Evolutionary conservation across 2,329 filamentous ascomycete genomes (phyloP), one percentile per base, ranked within the genome.

Genomic region (Orbilia quercus): DNA sequence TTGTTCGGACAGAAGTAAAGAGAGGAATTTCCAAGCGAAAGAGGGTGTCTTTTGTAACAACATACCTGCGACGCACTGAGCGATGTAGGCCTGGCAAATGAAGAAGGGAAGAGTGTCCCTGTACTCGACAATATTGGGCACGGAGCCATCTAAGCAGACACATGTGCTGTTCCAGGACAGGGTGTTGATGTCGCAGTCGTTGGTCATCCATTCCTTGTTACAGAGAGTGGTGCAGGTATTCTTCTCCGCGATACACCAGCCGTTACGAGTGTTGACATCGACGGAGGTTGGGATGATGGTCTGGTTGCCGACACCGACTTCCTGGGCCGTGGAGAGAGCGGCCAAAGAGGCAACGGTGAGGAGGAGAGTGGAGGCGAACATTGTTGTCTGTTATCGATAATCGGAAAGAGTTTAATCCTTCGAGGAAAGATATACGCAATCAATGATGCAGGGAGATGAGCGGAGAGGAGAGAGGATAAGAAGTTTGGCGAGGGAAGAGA

Each of bases 201-300:
- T 74, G 22, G 63, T 63, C 38, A 23, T 25, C 70, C 70, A 74
- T 34, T 69, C 47, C 38, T 69, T 55, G 57, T 18, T 45, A 57
- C 70, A 74, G 50, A 74, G 63, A 31, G 55, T 59, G 18, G 62
- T 74, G 57, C 70, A 74, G 18, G 63, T 66, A 54, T 74, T 57
- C 70, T 53, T 63, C 20, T 74, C 45, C 16, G 69, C 22, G 57
- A 44, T 38, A 53, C 70, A 74, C 63, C 64, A 74, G 38, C 63
- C 57, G 62, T 69, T 69, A 47, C 60, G 60, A 18, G 60, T 66
- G 55, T 73, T 73, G 7, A 73, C 16, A 54, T 73, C 69, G 47
- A 66, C 54, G 45, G 60, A 66, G 54, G 60, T 16, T 20, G 69
- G 69, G 31, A 73, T 18, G 54, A 73, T 53, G 40, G 69, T 73